Conservation (phyloP, 139 green algal genomes). For the Chlamydomonas applanata region DNA sequence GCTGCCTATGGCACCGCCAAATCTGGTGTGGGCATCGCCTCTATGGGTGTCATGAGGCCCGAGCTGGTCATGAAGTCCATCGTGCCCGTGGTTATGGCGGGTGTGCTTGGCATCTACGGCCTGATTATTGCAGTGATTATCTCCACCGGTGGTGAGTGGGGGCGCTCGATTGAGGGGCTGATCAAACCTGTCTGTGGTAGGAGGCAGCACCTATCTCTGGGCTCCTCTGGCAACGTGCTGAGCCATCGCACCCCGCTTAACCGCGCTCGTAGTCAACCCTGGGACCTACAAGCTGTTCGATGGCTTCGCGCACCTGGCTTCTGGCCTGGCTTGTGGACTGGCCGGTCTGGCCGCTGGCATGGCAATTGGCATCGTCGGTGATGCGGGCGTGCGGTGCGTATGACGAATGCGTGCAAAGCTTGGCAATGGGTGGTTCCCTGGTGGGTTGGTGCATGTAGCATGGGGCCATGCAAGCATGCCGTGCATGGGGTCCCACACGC, state of each 20-base stretch:
- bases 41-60: slow-evolving; percentile 98
- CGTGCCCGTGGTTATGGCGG: slow-evolving; percentile 98
- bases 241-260: too few species aligned
- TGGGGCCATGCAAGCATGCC: too few species aligned
- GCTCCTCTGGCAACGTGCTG: too few species aligned
- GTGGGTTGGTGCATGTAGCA: too few species aligned
- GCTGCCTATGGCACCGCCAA: slow-evolving; percentile 98
- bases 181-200: too few species aligned
- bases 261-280: slow-evolving; percentile 66
- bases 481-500: too few species aligned
- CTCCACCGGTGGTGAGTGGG: slow-evolving; percentile 83
- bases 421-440: too few species aligned
- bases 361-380: slow-evolving; percentile 98
- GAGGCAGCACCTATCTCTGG: too few species aligned
- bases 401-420: too few species aligned
- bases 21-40: slow-evolving; percentile 95
- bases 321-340: slow-evolving; percentile 93
- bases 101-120: slow-evolving; percentile 99
- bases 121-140: slow-evolving; percentile 99
- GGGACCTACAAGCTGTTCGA: slow-evolving; percentile 95
- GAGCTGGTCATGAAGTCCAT: slow-evolving; percentile 99
- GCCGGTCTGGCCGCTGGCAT: slow-evolving; percentile 94
- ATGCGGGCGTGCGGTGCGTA: slow-evolving; percentile 89
- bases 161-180: background rate
- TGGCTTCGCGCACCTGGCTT: slow-evolving; percentile 95